phyloP scores from a whole-genome alignment of 1,284 basidiomycete genomes.

The Austroboletus rostrupii region DNA sequence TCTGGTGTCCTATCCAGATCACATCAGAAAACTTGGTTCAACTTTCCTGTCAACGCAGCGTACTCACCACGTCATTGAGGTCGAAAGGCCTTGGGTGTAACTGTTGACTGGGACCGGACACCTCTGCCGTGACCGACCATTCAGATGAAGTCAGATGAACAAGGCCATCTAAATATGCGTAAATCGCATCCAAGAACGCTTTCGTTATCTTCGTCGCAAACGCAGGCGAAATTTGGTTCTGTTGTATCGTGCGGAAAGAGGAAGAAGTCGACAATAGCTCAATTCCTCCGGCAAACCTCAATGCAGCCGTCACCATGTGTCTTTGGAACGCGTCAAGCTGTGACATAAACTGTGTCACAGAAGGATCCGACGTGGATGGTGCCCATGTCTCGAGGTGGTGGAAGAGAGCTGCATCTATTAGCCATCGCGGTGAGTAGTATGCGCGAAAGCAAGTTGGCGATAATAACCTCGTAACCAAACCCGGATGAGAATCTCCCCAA shows the following conservation, averaged over 20 bases:
- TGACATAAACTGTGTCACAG: conserved; percentile 64
- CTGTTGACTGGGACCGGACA: conserved; percentile 9
- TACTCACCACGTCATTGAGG: conserved; percentile 56
- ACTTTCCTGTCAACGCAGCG: not conserved
- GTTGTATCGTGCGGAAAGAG: conserved; percentile 45
- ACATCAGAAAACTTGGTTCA: conserved; percentile 2
- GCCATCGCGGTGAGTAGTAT: conserved; percentile 7
- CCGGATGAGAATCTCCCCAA: conserved; percentile 77
- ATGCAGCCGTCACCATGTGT: conserved; percentile 74
- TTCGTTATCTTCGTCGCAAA: conserved; percentile 76
- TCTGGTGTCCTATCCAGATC: conserved; percentile 69
- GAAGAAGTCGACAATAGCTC: conserved; percentile 49
- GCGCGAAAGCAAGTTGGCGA: not conserved
- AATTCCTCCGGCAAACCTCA: conserved; percentile 80
- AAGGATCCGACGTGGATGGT: conserved; percentile 52
- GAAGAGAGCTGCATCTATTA: conserved; percentile 80
- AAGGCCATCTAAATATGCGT: conserved; percentile 88
- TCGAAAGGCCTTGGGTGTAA: conserved; percentile 33
- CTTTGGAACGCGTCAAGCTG: conserved; percentile 83
- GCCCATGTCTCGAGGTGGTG: conserved; percentile 87
- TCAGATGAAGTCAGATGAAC: conserved; percentile 80
- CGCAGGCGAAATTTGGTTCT: conserved; percentile 53
- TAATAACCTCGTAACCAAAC: conserved; percentile 79
- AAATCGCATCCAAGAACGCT: conserved; percentile 84
- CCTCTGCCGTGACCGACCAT: conserved; percentile 45